Evolutionary conservation across 495 filamentous ascomycete species (phyloP), one percentile per base, ranked within the genome.

Genomic region (Trichoderma gamsii): DNA sequence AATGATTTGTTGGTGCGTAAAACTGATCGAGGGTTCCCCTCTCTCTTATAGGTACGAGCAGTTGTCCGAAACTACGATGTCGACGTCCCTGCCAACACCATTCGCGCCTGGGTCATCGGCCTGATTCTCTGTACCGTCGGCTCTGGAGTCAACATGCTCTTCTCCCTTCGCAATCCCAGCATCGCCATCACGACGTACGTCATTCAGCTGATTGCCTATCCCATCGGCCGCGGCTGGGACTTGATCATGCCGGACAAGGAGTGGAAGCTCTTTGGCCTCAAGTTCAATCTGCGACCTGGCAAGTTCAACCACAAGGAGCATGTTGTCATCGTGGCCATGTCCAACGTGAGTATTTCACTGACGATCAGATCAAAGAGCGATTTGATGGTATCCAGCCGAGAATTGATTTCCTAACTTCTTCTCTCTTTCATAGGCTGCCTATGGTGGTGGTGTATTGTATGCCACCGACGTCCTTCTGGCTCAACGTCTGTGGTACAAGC

Each of bases 271-370:
- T 86, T 83, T 67, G 88, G 89, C 2, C 27, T 83, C 64, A 80
- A 82, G 44, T 86, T 85, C 74, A 86, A 86, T 69, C 72, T 90
- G 16, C 90, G 88, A 66, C 88, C 88, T 7, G 87, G 90, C 46
- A 86, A 83, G 46, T 92, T 92, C 76, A 92, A 91, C 75, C 87
- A 88, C 76, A 92, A 92, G 72, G 90, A 92, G 74, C 90, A 92
- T 81, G 87, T 87, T 29, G 75, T 92, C 67, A 90, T 92, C 72
- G 88, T 88, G 23, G 86, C 90, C 70, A 92, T 92, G 89, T 85
- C 85, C 0, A 86, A 85, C 72, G 84, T 85, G 73, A 76, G 76
- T 63, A 21, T 2, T 16, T 32, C 18, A 63, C 59, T 38, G 18
- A 3, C 21, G 59, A 38, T 21, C 15, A 25, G 9, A 29, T 21